phyloP scores from a whole-genome alignment of 352 stramenopile genomes.

The Phytophthora litchii region DNA sequence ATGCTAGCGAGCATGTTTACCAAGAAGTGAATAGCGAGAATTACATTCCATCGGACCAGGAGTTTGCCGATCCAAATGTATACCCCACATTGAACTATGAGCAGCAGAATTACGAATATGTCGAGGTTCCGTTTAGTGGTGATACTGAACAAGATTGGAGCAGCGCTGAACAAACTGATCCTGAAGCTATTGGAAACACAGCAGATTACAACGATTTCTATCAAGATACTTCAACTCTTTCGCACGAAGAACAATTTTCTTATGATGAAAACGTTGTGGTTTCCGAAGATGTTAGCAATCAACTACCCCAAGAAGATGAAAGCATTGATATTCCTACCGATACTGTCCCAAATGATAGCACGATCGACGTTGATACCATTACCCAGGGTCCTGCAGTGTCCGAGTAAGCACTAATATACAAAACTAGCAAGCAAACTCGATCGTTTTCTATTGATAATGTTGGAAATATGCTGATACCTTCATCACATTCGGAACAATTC shows the following conservation, averaged over 20 bases:
- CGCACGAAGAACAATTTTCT: conserved; percentile 8
- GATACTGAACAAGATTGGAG: conserved; percentile 12
- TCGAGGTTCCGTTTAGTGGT: background rate
- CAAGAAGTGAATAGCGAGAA: conserved; percentile 1
- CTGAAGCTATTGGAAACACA: conserved; percentile 1
- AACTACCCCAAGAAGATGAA: background rate
- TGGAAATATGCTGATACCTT: background rate
- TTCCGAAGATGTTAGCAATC: background rate
- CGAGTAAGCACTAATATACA: background rate
- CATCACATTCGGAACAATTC: conserved; percentile 85
- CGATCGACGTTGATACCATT: background rate
- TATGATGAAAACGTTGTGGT: background rate
- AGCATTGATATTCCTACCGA: background rate
- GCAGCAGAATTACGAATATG: conserved; percentile 2
- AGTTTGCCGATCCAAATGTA: conserved; percentile 3
- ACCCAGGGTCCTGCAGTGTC: background rate
- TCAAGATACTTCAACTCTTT: background rate
- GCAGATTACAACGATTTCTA: conserved; percentile 1
- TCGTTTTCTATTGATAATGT: conserved; percentile 21
- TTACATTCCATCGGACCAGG: conserved; percentile 1
- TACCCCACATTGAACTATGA: background rate
- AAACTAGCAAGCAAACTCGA: too few relatives aligned
- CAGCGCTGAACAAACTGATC: background rate
- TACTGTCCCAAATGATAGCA: background rate
- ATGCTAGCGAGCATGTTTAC: background rate